Percentiles rank a stretch among this genome's conserved stretches.
phyloP scores from a whole-genome alignment of 257 asterid species.

The Gentiana dahurica region DNA sequence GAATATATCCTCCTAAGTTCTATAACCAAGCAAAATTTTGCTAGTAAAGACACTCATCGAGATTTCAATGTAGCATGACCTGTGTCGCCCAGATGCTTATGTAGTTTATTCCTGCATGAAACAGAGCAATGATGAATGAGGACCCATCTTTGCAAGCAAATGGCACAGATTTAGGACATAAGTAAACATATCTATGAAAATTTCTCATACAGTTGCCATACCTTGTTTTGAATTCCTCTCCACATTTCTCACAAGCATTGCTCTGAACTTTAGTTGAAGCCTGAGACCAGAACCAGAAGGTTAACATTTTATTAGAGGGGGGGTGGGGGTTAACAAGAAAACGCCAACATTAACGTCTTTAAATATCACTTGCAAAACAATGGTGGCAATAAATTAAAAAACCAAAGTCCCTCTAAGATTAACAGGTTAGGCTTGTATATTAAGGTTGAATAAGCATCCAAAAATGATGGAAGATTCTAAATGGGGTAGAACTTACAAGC shows the following conservation, averaged over 20 bases:
- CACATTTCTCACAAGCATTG: constrained; percentile 66
- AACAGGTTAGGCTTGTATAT: too few species aligned
- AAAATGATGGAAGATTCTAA: too few species aligned
- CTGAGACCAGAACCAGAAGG: constrained; percentile 18
- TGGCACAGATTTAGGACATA: not conserved
- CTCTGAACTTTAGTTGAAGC: constrained; percentile 28
- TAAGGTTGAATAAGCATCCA: too few species aligned
- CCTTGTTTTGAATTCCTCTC: constrained; percentile 76
- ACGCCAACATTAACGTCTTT: too few species aligned
- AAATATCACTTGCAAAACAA: too few species aligned
- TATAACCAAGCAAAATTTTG: too few species aligned
- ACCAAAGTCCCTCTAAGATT: not conserved
- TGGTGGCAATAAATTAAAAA: too few species aligned
- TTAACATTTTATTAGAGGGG: not conserved
- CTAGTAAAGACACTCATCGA: constrained; percentile 19
- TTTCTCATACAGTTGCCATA: constrained; percentile 3
- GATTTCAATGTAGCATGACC: constrained; percentile 68
- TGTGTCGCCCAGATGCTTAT: constrained; percentile 71
- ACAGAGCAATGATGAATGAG: constrained; percentile 7
- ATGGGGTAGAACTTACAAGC: too few species aligned
- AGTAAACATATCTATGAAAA: not conserved
- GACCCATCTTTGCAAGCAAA: constrained; percentile 1
- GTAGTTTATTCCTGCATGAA: constrained; percentile 59
- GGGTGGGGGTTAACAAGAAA: not conserved
- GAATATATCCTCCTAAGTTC: too few species aligned